phyloP scores from a whole-genome alignment of 345 rosid genomes.

The Eucalyptus pauciflora region DNA sequence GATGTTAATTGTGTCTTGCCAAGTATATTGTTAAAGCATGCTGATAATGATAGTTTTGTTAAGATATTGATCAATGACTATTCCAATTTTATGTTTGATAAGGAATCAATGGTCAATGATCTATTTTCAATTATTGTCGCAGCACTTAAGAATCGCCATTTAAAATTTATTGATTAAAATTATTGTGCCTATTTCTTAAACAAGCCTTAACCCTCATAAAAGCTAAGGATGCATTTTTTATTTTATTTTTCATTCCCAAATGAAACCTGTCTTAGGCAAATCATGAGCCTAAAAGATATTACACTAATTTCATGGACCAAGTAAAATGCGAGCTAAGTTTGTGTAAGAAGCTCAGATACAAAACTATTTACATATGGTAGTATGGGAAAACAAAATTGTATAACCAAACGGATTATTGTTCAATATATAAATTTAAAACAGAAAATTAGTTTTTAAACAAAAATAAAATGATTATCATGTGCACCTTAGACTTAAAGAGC shows the following conservation, averaged over 20 bases:
- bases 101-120: not conserved
- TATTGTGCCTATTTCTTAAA: not conserved
- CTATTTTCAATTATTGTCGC: not conserved
- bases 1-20: not conserved
- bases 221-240: not conserved
- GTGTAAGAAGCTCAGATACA: too few species aligned
- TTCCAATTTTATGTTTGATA: not conserved
- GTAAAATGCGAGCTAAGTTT: not conserved
- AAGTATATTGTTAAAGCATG: not conserved
- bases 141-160: not conserved
- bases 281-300: not conserved
- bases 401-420: too few species aligned
- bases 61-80: not conserved
- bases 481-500: not conserved
- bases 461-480: too few species aligned
- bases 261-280: not conserved
- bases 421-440: too few species aligned
- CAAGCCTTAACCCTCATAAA: not conserved
- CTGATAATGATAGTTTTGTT: not conserved
- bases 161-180: not conserved
- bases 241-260: not conserved
- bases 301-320: not conserved
- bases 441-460: too few species aligned
- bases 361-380: too few species aligned
- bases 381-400: too few species aligned